phyloP scores from a whole-genome alignment of 305 asterid species.

The Solanum chacoense region DNA sequence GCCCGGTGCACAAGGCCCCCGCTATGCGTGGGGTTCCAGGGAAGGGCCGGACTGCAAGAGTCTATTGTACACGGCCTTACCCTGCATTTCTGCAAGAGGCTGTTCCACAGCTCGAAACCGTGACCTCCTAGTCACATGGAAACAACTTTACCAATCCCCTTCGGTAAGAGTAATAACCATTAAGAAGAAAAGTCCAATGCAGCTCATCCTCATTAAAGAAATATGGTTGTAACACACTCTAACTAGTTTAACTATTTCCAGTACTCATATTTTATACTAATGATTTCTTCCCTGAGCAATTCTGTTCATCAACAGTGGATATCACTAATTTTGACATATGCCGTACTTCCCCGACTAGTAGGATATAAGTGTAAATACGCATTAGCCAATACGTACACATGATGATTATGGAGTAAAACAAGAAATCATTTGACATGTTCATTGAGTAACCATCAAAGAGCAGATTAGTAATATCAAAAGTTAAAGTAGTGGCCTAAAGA shows the following conservation, averaged over 20 bases:
- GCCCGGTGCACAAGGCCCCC: background rate
- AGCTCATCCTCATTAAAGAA: background rate
- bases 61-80: background rate
- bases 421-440: background rate
- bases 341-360: background rate
- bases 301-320: background rate
- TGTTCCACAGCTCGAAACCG: background rate
- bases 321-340: background rate
- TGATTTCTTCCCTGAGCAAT: background rate
- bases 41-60: background rate
- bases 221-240: background rate
- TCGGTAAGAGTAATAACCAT: constrained; percentile 1
- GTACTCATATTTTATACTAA: background rate
- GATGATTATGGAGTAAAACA: background rate
- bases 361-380: background rate
- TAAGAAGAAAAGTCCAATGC: background rate
- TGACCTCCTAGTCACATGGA: background rate
- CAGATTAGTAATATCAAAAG: constrained; percentile 5
- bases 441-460: background rate
- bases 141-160: background rate
- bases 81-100: background rate
- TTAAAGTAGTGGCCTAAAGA: background rate
- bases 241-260: background rate
- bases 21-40: background rate
- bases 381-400: background rate